These are phyloP conservation scores for Margaritispora aquatica DNA, from an alignment of 495 filamentous ascomycete species.

Conservation along the genomic window DNA sequence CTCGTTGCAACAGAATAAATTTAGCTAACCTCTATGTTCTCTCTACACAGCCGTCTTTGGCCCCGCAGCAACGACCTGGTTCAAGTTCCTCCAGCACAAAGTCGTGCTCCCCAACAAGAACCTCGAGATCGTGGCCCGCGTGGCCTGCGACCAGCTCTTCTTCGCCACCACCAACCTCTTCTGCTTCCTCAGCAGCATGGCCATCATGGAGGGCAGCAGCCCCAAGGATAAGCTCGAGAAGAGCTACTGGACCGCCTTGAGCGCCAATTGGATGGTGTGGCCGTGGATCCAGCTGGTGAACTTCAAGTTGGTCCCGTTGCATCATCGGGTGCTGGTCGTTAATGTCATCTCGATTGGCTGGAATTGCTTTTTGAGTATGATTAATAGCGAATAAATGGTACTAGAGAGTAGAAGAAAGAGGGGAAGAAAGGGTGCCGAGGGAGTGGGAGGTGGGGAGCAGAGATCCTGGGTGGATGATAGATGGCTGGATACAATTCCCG, in stretches of 20 bases:
- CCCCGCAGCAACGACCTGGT: conserved; percentile 87
- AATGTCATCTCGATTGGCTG: conserved; percentile 80
- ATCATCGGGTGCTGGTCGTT: conserved; percentile 81
- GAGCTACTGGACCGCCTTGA: conserved; percentile 62
- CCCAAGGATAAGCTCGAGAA: conserved; percentile 64
- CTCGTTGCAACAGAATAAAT: too few relatives aligned
- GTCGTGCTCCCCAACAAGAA: conserved; percentile 59
- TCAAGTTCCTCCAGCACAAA: conserved; percentile 64
- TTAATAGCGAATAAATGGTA: background rate
- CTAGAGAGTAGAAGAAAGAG: background rate
- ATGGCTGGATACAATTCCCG: background rate
- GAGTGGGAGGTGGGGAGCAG: background rate
- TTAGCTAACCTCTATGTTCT: conserved; percentile 11
- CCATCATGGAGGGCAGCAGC: conserved; percentile 72
- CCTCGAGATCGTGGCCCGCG: conserved; percentile 71
- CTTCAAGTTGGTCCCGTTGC: conserved; percentile 82
- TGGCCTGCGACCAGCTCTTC: conserved; percentile 75
- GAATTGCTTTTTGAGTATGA: conserved; percentile 85
- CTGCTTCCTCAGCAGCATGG: conserved; percentile 80
- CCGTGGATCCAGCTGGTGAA: conserved; percentile 85
- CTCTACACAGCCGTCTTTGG: conserved; percentile 69
- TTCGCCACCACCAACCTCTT: conserved; percentile 81
- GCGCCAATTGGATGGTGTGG: conserved; percentile 89
- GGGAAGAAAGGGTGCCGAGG: background rate
- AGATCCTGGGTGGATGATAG: background rate